phyloP scores from a whole-genome alignment of 2,329 filamentous ascomycete species.

The Colletotrichum tofieldiae region DNA sequence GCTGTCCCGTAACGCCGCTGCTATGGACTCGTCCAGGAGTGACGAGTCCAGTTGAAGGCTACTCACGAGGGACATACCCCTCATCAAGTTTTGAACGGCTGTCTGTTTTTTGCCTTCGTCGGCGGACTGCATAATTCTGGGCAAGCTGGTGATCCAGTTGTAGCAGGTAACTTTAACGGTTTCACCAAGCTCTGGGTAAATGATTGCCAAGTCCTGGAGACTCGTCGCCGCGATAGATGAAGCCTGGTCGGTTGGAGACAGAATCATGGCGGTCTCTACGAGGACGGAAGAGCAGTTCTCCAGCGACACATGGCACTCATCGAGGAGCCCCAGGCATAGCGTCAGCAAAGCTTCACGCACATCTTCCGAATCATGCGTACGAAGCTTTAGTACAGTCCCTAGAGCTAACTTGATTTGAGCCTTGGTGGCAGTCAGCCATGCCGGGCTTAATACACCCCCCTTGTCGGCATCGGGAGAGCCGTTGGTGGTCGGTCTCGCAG shows the following conservation, averaged over 20 bases:
- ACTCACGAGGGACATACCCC: conserved; percentile 77
- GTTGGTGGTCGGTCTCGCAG: conserved; percentile 50
- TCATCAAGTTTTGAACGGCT: conserved; percentile 83
- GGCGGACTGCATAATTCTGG: conserved; percentile 85
- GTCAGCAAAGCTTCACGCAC: conserved; percentile 78
- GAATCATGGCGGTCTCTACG: conserved; percentile 84
- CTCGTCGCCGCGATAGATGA: conserved; percentile 60
- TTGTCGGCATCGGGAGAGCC: conserved; percentile 46
- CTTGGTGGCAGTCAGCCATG: conserved; percentile 86
- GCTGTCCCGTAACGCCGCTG: conserved; percentile 81
- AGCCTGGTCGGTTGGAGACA: conserved; percentile 68
- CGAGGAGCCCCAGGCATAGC: conserved; percentile 82
- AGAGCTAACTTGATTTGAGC: conserved; percentile 88
- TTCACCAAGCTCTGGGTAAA: conserved; percentile 75
- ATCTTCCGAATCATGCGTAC: conserved; percentile 77
- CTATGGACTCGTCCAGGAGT: conserved; percentile 77
- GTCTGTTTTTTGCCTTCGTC: conserved; percentile 84
- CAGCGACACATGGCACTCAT: conserved; percentile 84
- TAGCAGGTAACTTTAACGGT: conserved; percentile 80
- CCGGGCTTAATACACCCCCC: conserved; percentile 60
- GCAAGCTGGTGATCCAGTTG: conserved; percentile 85
- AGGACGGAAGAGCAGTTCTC: conserved; percentile 79
- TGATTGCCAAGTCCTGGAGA: conserved; percentile 74
- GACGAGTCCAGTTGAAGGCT: conserved; percentile 75
- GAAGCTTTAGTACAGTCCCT: conserved; percentile 81